Base-by-base conservation (phyloP, 2,329 filamentous ascomycete genomes). In the Furcasterigmium sp. region DNA sequence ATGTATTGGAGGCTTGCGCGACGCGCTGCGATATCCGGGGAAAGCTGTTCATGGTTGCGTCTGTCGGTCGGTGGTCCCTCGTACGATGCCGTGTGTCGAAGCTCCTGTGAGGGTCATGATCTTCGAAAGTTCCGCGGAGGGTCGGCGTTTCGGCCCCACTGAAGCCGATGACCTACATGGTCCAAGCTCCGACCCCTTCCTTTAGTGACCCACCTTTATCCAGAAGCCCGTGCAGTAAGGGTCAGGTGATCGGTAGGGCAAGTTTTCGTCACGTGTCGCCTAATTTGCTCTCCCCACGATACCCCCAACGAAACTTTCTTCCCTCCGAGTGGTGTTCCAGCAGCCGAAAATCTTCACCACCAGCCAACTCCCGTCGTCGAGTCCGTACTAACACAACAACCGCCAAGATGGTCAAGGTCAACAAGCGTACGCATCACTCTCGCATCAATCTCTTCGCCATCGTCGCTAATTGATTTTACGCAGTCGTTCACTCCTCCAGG, bases 401-500 rank as follows among this genome's bases (percentile, higher is more conserved):
- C 60, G 54, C 49, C 77, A 79, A 69, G 70, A 87, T 87, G 84
- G 79, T 75, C 65, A 87, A 87, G 73, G 75, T 85, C 68, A 83
- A 78, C 75, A 68, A 64, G 62, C 65, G 76, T 80, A 68, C 55
- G 75, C 63, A 39, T 3, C 18, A 7, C 14, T 7, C 18, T 5
- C 3, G 7, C 11, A 8, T 13, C 15, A n/a, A n/a, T n/a, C n/a
- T n/a, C n/a, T n/a, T n/a, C n/a, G n/a, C n/a, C n/a, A n/a, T n/a
- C n/a, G n/a, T n/a, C n/a, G n/a, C n/a, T n/a, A n/a, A n/a, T n/a
- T n/a, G n/a, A n/a, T n/a, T n/a, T n/a, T n/a, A n/a, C n/a, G 39
- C 55, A 85, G 81, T 68, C 62, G 65, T 89, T 64, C 70, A 78
- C 72, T 88, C 87, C 73, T 95, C 90, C 67, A 84, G 91, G 76